Percentiles rank a stretch among this genome's conserved stretches.
Evolutionary conservation across 2,329 filamentous ascomycete genomes (phyloP).

Genomic region (Talaromyces sp.): DNA sequence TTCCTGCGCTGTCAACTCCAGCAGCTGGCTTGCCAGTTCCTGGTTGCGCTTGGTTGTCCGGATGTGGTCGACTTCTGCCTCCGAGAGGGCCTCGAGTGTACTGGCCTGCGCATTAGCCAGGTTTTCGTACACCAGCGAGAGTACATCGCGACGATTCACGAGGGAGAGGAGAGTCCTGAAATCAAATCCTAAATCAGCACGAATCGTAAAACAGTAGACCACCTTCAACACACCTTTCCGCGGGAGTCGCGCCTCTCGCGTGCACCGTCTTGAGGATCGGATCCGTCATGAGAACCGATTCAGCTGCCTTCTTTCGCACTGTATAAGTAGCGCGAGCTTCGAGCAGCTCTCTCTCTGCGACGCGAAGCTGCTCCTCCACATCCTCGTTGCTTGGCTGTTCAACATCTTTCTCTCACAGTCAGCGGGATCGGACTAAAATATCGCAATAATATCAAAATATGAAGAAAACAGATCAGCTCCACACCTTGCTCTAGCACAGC

Average conservation of each 20-base stretch:
- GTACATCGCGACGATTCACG: slow-evolving; percentile 61
- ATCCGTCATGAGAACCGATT: slow-evolving; percentile 65
- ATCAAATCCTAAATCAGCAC: background rate
- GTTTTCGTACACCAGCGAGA: slow-evolving; percentile 60
- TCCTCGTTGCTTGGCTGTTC: slow-evolving; percentile 44
- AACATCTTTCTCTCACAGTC: slow-evolving; percentile 18
- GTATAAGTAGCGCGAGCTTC: slow-evolving; percentile 66
- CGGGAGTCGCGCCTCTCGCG: slow-evolving; percentile 56
- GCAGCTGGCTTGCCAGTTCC: slow-evolving; percentile 56
- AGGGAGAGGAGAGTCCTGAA: slow-evolving; percentile 61
- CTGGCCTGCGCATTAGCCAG: slow-evolving; percentile 51
- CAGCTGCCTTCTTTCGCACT: slow-evolving; percentile 63
- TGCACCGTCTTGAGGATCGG: slow-evolving; percentile 76
- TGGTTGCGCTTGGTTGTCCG: slow-evolving; percentile 57
- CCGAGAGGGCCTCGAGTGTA: slow-evolving; percentile 50
- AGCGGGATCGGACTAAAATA: background rate
- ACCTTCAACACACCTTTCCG: slow-evolving; percentile 56
- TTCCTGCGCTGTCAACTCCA: slow-evolving; percentile 58
- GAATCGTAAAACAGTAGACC: slow-evolving; percentile 2
- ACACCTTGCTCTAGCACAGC: slow-evolving; percentile 54
- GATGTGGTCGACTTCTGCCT: slow-evolving; percentile 55
- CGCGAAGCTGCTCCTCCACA: slow-evolving; percentile 46
- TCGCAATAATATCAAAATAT: background rate
- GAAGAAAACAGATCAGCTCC: background rate
- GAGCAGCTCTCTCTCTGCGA: slow-evolving; percentile 61